Evolutionary conservation across 164 flowering plant genomes (phyloP), one percentile per base, ranked within the genome.

Genomic region (Protea cynaroides): DNA sequence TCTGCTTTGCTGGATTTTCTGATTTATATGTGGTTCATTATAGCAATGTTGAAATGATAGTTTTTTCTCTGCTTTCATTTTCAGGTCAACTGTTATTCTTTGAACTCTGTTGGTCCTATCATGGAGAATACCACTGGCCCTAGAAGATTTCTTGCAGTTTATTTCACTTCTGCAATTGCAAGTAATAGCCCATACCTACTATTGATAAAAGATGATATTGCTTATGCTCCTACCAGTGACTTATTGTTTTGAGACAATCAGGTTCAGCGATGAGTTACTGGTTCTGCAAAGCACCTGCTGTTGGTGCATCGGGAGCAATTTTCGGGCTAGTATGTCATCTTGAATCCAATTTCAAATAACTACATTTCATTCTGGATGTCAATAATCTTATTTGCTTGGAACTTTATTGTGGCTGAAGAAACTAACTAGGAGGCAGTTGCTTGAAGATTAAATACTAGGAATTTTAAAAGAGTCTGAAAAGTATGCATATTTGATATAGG

Each of bases 291-390:
- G 74, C 84, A 43, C 91, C 96, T 55, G 74, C 96, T 0, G 89
- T 92, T 73, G 98, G 98, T 73, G 98, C 98, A 37, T 92, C 98
- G 11, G 98, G 98, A 72, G 98, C 96, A 66, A 85, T 92, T 59
- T 89, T 90, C 78, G 98, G 98, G 77, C 64, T 92, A 54, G 98
- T 92, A 80, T 72, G 85, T 73, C 51, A 22, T 61, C 56, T 69
- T 68, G 25, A 46, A 25, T 19, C 13, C 8, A 25, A 51, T 44
- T 58, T 43, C 0, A 24, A 22, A 19, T 29, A 29, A 29, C 34
- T 29, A 29, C 34, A 29, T 50, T 14, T 4, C 19, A 18, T 59
- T 14, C 29, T 59, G 9, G 50, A 13, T 65, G n/a, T 51, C 6
- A 62, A 10, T 0, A 18, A 18, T 25, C n/a, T 18, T 8, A 8